Conservation (phyloP, 352 stramenopile species). For the Phytopythium litorale region DNA sequence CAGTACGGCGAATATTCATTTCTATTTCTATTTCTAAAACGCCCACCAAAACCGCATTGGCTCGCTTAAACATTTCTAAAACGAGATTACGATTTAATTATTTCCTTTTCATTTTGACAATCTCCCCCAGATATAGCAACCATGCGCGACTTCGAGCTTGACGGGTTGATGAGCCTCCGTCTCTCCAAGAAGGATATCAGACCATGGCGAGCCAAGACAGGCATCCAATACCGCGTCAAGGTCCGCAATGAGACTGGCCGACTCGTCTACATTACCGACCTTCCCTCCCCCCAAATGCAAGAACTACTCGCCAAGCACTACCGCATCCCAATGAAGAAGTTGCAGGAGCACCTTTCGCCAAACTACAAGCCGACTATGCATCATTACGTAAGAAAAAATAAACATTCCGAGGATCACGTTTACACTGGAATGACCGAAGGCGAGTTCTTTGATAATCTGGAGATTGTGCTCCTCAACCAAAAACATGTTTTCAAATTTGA, state of each 20-base stretch:
- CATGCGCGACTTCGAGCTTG: slow-evolving; percentile 4
- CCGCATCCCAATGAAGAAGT: slow-evolving; percentile 7
- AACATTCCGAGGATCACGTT: slow-evolving; percentile 1
- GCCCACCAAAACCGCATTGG: no score
- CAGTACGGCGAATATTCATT: no score
- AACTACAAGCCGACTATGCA: slow-evolving; percentile 8
- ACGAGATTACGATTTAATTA: slow-evolving; percentile 5
- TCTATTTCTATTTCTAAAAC: no score
- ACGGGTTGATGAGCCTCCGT: background rate
- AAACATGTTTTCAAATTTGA: slow-evolving; percentile 13
- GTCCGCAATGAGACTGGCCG: slow-evolving; percentile 11
- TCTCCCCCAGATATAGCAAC: background rate
- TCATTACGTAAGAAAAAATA: slow-evolving; percentile 11
- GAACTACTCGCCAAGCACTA: slow-evolving; percentile 14
- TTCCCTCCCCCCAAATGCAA: slow-evolving; percentile 4
- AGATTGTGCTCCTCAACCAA: slow-evolving; percentile 12
- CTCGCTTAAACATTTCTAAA: no score
- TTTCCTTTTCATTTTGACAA: slow-evolving; percentile 1
- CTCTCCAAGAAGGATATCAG: slow-evolving; percentile 4
- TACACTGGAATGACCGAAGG: slow-evolving; percentile 6
- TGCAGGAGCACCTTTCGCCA: slow-evolving; percentile 8
- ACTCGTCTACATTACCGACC: slow-evolving; percentile 12
- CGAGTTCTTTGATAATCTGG: slow-evolving; percentile 9
- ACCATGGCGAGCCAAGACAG: slow-evolving; percentile 1
- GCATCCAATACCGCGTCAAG: slow-evolving; percentile 13